Conservation (phyloP, 2,329 filamentous ascomycete genomes). For the Ramularia endophylla region DNA sequence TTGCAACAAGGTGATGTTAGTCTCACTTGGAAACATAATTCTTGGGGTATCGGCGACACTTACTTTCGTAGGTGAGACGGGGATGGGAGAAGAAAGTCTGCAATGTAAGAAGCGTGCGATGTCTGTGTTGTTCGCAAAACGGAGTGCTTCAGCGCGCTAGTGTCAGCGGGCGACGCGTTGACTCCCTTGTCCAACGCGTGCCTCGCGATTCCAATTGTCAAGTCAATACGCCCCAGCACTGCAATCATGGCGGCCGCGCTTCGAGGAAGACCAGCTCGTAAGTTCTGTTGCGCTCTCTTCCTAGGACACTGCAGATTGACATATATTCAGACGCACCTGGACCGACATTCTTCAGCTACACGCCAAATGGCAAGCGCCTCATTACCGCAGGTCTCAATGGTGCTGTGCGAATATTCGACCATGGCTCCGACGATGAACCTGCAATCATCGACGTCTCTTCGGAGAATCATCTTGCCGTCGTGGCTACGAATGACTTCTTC, state of each 20-base stretch:
- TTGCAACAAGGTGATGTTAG: not conserved
- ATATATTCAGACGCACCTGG: constrained; percentile 65
- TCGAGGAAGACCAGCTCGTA: constrained; percentile 57
- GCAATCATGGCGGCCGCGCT: constrained; percentile 40
- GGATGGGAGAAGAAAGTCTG: not conserved
- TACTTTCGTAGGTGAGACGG: too few relatives aligned
- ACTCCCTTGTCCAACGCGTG: too few relatives aligned
- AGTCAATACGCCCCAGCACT: not conserved
- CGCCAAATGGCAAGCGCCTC: constrained; percentile 76
- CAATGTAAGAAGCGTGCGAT: not conserved
- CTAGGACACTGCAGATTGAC: constrained; percentile 2
- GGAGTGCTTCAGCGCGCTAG: too few relatives aligned
- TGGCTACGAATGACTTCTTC: constrained; percentile 73
- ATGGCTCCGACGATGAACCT: constrained; percentile 86
- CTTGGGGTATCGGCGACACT: too few relatives aligned
- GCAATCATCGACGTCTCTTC: constrained; percentile 85
- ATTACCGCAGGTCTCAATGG: constrained; percentile 93
- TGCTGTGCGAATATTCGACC: constrained; percentile 85
- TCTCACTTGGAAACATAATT: not conserved
- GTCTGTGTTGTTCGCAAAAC: not conserved
- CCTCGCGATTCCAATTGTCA: too few relatives aligned
- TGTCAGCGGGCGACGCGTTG: too few relatives aligned
- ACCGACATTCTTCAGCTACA: constrained; percentile 81
- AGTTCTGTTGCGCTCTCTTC: constrained; percentile 19
- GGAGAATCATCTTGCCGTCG: constrained; percentile 77